Evolutionary conservation across 208 protist species (phyloP).

Genomic region (Porcisia deanei): DNA sequence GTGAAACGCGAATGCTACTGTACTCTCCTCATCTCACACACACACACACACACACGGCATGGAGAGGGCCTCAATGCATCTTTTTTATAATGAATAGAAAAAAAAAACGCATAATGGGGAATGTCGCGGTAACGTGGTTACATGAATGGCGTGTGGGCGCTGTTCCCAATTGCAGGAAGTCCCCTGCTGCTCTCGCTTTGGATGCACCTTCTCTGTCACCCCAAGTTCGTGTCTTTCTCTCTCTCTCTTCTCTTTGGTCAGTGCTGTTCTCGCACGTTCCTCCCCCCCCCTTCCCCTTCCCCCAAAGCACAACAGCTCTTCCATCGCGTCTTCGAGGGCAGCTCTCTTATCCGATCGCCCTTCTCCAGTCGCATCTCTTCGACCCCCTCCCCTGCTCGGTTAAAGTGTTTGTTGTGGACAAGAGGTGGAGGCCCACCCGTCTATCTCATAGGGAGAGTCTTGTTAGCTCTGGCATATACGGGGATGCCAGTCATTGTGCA

Average conservation of each 20-base stretch:
- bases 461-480: not conserved
- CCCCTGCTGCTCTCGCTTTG: no score
- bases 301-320: not conserved
- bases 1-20: no score
- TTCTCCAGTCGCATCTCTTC: not conserved
- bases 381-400: not conserved
- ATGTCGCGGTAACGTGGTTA: not conserved
- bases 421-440: not conserved
- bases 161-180: no score
- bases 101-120: no score
- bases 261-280: not conserved
- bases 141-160: not conserved
- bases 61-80: not conserved
- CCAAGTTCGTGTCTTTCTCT: not conserved
- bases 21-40: not conserved
- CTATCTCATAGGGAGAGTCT: not conserved
- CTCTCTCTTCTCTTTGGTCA: not conserved
- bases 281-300: not conserved
- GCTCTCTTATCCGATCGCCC: not conserved
- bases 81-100: no score
- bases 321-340: not conserved
- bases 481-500: slow-evolving; percentile 27
- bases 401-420: not conserved
- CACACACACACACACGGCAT: not conserved
- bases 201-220: not conserved